Conservation (phyloP, 257 asterid genomes). For the Solanum lignicaule region DNA sequence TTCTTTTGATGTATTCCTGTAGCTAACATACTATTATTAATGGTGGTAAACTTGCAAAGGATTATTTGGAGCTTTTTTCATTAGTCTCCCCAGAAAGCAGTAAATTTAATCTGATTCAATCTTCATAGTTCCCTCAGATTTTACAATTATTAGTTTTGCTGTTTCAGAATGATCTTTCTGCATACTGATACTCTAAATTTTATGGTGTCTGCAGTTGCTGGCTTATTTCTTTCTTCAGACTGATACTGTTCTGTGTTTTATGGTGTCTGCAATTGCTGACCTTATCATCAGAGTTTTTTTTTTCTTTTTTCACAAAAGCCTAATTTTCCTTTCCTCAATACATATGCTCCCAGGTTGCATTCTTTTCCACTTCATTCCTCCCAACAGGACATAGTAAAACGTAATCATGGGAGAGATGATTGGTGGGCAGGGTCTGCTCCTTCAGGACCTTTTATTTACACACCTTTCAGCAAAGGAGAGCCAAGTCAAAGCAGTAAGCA, state of each 20-base stretch:
- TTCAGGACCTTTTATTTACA: constrained; percentile 94
- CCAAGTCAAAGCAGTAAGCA: constrained; percentile 60
- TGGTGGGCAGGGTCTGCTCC: constrained; percentile 99
- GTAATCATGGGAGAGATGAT: constrained; percentile 75
- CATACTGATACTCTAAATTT: not conserved
- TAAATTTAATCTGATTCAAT: not conserved
- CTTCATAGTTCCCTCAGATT: not conserved
- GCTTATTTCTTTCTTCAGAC: not conserved
- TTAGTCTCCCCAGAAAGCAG: not conserved
- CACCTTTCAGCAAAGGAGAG: constrained; percentile 98
- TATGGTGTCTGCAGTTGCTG: not conserved
- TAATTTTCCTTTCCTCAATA: constrained; percentile 8
- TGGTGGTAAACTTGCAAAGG: not conserved
- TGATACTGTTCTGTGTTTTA: not conserved
- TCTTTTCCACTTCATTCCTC: constrained; percentile 90
- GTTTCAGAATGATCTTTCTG: not conserved
- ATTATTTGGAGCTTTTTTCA: not conserved
- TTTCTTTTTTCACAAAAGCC: not conserved
- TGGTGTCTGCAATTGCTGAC: not conserved
- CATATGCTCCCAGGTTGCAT: constrained; percentile 56
- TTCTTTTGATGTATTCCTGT: not conserved
- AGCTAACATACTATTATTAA: not conserved
- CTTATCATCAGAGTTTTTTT: not conserved
- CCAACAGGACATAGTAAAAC: constrained; percentile 82
- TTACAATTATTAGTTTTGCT: not conserved